Conservation (phyloP, 164 flowering plant genomes). For the Vitis riparia region DNA sequence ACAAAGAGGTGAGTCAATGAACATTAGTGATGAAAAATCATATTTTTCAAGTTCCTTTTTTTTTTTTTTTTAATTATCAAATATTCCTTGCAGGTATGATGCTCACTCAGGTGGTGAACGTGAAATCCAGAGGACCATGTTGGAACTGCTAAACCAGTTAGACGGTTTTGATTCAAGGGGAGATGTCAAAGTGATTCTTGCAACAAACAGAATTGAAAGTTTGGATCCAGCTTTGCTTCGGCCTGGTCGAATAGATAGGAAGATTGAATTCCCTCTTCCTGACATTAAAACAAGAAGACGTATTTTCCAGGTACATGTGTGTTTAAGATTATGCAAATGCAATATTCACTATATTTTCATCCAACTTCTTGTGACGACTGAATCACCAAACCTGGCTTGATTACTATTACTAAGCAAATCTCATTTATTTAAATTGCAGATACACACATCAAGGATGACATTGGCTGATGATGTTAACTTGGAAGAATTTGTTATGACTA, state of each 20-base stretch:
- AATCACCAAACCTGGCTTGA: background rate
- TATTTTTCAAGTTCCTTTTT: background rate
- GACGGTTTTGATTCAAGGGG: slow-evolving; percentile 97
- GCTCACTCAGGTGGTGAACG: slow-evolving; percentile 97
- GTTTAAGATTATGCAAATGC: background rate
- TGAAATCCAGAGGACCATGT: slow-evolving; percentile 94
- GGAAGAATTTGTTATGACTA: slow-evolving; percentile 93
- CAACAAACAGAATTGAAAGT: slow-evolving; percentile 87
- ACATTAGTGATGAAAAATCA: background rate
- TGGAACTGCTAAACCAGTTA: slow-evolving; percentile 84
- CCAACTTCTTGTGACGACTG: background rate
- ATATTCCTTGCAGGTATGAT: slow-evolving; percentile 57
- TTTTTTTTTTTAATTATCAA: background rate
- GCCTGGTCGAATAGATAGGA: slow-evolving; percentile 89
- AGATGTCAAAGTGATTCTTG: slow-evolving; percentile 93
- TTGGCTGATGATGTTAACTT: slow-evolving; percentile 91
- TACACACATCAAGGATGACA: slow-evolving; percentile 91
- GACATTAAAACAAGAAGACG: slow-evolving; percentile 88
- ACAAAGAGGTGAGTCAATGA: slow-evolving; percentile 64
- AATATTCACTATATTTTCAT: background rate
- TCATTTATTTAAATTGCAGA: slow-evolving; percentile 33
- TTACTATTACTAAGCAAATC: background rate
- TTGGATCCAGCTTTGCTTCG: slow-evolving; percentile 94
- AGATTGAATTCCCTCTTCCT: slow-evolving; percentile 94
- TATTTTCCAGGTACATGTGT: slow-evolving; percentile 66